Conservation (phyloP, 805 yeast genomes). For the Wickerhamiella qilinensis region DNA sequence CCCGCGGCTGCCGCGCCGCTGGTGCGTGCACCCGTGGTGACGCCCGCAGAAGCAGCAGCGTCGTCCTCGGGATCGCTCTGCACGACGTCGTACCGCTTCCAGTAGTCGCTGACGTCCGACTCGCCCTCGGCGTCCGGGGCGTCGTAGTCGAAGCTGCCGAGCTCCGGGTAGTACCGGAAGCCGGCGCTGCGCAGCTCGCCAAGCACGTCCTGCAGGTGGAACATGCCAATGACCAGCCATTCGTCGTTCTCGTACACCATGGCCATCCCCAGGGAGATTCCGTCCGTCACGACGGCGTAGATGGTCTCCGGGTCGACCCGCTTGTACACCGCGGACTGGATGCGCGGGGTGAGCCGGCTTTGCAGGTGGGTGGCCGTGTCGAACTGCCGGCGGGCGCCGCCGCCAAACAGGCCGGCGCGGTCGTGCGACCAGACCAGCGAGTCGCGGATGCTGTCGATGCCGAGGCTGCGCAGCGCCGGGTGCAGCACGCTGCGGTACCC, state of each 20-base stretch:
- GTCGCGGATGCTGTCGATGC: background rate
- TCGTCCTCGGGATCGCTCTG: constrained; percentile 1
- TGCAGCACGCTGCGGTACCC: background rate
- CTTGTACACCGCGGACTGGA: background rate
- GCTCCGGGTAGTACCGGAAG: background rate
- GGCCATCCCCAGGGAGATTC: constrained; percentile 5
- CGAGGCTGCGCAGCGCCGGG: background rate
- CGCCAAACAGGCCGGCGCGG: constrained; percentile 1
- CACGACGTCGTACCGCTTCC: constrained; percentile 7
- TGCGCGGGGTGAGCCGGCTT: background rate
- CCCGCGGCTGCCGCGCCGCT: background rate
- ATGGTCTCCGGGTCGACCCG: constrained; percentile 8
- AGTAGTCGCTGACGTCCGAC: constrained; percentile 7
- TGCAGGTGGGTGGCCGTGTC: background rate
- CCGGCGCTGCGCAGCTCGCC: background rate
- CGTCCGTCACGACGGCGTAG: constrained; percentile 7
- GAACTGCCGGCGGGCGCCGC: background rate
- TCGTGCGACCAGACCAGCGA: constrained; percentile 4
- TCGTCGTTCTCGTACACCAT: constrained; percentile 6
- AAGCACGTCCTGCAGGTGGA: background rate
- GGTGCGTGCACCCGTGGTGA: background rate
- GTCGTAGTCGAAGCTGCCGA: background rate
- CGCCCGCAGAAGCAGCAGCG: background rate
- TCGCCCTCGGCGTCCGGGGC: constrained; percentile 1
- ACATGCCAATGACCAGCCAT: constrained; percentile 13